Conservation (phyloP, 2,329 filamentous ascomycete genomes). For the Colletotrichum plurivorum region DNA sequence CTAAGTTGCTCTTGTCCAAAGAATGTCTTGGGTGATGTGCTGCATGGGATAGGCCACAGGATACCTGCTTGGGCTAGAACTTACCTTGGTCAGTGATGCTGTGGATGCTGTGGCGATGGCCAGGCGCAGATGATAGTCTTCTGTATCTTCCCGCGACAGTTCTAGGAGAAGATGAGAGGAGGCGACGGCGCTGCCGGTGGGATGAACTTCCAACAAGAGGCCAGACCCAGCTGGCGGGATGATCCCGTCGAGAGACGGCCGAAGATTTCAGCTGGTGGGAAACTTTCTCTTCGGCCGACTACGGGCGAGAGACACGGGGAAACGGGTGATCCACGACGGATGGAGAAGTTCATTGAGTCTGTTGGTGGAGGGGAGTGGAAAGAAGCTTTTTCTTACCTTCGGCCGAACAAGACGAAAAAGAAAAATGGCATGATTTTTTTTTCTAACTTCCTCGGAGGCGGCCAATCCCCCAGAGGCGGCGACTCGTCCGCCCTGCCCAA, state of each 20-base stretch:
- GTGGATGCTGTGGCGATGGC: too few relatives aligned
- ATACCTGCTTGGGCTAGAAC: not conserved
- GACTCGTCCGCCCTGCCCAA: too few relatives aligned
- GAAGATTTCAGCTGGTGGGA: not conserved
- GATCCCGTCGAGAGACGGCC: not conserved
- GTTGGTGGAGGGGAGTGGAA: too few relatives aligned
- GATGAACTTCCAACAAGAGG: too few relatives aligned
- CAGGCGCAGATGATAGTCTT: too few relatives aligned
- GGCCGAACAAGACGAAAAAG: not conserved
- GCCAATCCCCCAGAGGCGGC: too few relatives aligned
- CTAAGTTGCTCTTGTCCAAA: not conserved
- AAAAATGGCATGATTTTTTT: too few relatives aligned
- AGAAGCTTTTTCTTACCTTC: not conserved
- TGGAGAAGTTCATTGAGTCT: too few relatives aligned
- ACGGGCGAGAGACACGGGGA: not conserved
- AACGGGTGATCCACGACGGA: not conserved
- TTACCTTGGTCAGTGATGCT: not conserved
- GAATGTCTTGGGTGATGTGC: not conserved
- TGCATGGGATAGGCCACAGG: not conserved
- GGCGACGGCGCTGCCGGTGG: not conserved
- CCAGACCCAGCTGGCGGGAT: not conserved
- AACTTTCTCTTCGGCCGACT: slow-evolving; percentile 3
- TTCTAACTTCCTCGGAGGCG: too few relatives aligned
- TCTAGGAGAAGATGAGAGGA: not conserved
- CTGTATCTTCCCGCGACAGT: not conserved